Evolutionary conservation across 768 basidiomycete genomes (phyloP), one percentile per base, ranked within the genome.

Genomic region (Pleurotus giganteus): DNA sequence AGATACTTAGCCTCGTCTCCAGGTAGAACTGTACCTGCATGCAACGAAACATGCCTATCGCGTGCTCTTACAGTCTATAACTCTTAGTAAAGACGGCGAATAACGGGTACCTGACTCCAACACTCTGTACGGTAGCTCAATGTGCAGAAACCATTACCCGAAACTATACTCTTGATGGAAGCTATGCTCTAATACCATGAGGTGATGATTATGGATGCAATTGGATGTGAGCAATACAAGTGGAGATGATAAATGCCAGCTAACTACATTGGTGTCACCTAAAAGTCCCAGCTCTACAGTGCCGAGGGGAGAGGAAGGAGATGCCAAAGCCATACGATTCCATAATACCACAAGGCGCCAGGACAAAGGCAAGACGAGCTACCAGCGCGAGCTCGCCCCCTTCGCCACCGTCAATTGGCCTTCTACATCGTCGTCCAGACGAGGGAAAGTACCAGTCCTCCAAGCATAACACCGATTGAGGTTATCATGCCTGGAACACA

Each of bases 241-340:
- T 47, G 46, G 21, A 47, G n/a, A 28, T 29, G 46, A 15, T 29
- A 15, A 47, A 29, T 47, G 28, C 46, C 27, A 47, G 26, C 26
- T 26, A 47, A 31, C 27, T 47, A 47, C 23, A 47, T 45, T 23
- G 11, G 28, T 12, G 46, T 11, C 46, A 12, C n/a, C 27, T 29
- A 15, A 47, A 47, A 21, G 21, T 7, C 23, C 43, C 26, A 47
- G 21, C 28, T 47, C 46, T 23, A 24, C n/a, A n/a, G n/a, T n/a
- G n/a, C n/a, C 12, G 28, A 12, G 28, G 27, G 27, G 21, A 29
- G 28, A 47, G 21, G 28, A 29, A 4, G 21, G 28, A 19, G 46
- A 28, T 26, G 27, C 21, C 28, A 15, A 47, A 47, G 46, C 11
- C n/a, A n/a, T 27, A 47, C 46, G 46, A 47, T 47, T 47, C 46